Conservation (phyloP, 768 basidiomycete species). For the Hypsizygus marmoreus region DNA sequence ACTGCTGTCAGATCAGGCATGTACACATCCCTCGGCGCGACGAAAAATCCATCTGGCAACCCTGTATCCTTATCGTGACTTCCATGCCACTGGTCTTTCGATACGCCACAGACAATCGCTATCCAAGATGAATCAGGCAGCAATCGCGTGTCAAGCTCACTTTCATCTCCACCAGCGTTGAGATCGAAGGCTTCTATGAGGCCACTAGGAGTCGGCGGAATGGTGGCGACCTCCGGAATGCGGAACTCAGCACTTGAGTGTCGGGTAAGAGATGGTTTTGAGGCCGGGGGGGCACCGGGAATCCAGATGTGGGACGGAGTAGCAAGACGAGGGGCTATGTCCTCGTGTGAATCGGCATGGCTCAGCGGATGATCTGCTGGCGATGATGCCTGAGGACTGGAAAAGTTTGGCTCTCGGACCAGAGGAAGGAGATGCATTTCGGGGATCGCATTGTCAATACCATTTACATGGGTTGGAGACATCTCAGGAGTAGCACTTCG, state of each 20-base stretch:
- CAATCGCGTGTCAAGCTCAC: slow-evolving; percentile 38
- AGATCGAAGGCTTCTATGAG: slow-evolving; percentile 11
- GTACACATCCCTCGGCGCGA: slow-evolving; percentile 76
- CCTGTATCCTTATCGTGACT: slow-evolving; percentile 32
- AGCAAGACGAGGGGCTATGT: slow-evolving; percentile 37
- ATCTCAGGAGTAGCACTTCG: slow-evolving; percentile 23
- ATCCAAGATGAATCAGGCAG: slow-evolving; percentile 76
- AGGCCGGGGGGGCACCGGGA: slow-evolving; percentile 57
- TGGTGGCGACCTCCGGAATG: slow-evolving; percentile 26
- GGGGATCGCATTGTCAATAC: slow-evolving; percentile 7
- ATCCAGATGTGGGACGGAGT: slow-evolving; percentile 59
- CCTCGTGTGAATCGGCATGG: slow-evolving; percentile 15
- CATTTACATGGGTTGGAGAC: slow-evolving; percentile 1
- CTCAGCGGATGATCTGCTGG: slow-evolving; percentile 1
- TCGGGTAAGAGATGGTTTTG: slow-evolving; percentile 29
- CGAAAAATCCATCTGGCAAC: slow-evolving; percentile 71
- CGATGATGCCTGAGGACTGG: slow-evolving; percentile 6
- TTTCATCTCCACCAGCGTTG: slow-evolving; percentile 12
- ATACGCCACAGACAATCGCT: slow-evolving; percentile 76
- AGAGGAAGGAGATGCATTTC: slow-evolving; percentile 1
- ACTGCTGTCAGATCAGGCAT: slow-evolving; percentile 81
- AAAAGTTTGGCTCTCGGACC: slow-evolving; percentile 4
- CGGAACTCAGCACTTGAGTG: neutral
- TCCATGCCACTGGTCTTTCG: slow-evolving; percentile 54
- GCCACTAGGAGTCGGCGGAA: slow-evolving; percentile 37